Base-by-base conservation (phyloP, 2,329 filamentous ascomycete genomes). In the Aspergillus sp. region DNA sequence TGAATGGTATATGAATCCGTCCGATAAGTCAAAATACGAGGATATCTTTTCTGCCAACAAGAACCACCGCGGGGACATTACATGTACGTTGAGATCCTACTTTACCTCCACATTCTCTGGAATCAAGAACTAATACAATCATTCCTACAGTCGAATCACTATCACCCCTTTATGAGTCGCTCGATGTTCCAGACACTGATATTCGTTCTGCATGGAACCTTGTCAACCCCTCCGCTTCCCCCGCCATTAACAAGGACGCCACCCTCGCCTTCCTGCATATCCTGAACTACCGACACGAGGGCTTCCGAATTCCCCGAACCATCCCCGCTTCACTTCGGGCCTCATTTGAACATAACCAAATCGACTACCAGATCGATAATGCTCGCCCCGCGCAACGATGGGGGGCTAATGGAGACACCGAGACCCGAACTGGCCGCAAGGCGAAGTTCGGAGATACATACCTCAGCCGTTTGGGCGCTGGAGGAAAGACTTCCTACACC, bases 1-100 rank as follows among this genome's bases (percentile, higher is more conserved):
- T 67, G 93, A 98, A 67, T 98, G 93, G 93, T 98, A 98, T 73
- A 98, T 98, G 89, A 90, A 83, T 47, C 93, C 93, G 0, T 70
- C 75, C 28, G 90, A 98, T 71, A 94, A 94, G 71, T 65, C 81
- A 52, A 97, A 96, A 69, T 98, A 98, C 72, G 90, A 96, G 69
- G 88, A 91, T 58, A 98, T 98, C 69, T 98, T 97, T 71, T 86
- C 86, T 52, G 90, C 94, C 59, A 94, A 90, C 71, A 82, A 90
- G 48, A 88, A 95, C 67, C 81, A 85, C 65, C 84, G 90, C 40
- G 93, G 93, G 52, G 88, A 95, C 60, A 78, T 90, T 56, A 76
- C 83, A 46, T 90, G 86, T 89, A 64, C 60, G 84, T 71, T 33
- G 28, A 26, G 33, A 33, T 33, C 27, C 26, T n/a, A 40, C 11